Percentiles rank a stretch among this genome's conserved stretches.
phyloP scores from a whole-genome alignment of 768 basidiomycete species.

The Amanita exitialis region DNA sequence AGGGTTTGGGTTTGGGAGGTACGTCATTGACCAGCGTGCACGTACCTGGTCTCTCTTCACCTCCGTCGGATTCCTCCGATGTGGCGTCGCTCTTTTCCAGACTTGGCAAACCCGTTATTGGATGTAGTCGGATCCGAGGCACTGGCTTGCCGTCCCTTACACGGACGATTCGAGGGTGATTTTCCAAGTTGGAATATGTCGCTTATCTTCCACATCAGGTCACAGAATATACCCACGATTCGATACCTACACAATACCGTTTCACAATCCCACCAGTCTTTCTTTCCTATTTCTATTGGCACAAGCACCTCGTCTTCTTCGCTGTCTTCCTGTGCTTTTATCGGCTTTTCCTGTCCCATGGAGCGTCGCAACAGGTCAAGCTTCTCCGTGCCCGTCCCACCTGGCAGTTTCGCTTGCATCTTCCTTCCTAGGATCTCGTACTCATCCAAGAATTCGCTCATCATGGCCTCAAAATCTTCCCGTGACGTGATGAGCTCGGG shows the following conservation, averaged over 20 bases:
- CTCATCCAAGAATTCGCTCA: conserved; percentile 89
- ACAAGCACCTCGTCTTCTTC: conserved; percentile 38
- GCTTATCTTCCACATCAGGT: conserved; percentile 32
- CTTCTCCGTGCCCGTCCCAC: conserved; percentile 68
- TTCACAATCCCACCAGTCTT: conserved; percentile 92
- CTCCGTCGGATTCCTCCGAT: conserved; percentile 12
- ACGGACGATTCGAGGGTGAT: conserved; percentile 85
- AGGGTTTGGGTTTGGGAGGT: conserved; percentile 11
- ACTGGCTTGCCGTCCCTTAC: conserved; percentile 44
- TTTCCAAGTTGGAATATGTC: conserved; percentile 95
- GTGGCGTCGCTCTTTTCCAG: conserved; percentile 21
- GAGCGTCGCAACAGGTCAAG: conserved; percentile 70
- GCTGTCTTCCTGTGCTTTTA: conserved; percentile 31
- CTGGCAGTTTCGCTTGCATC: conserved; percentile 66
- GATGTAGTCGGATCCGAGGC: conserved; percentile 62
- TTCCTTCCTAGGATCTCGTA: conserved; percentile 88
- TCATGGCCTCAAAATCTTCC: conserved; percentile 83
- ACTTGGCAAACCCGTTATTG: conserved; percentile 67
- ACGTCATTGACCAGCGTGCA: background rate
- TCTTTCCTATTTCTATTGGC: conserved; percentile 39
- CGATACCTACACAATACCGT: conserved; percentile 75
- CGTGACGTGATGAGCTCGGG: conserved; percentile 73
- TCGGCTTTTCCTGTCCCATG: conserved; percentile 59
- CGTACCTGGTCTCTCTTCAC: conserved; percentile 19
- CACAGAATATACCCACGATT: background rate